These are phyloP conservation scores for Stropharia rugosoannulata DNA, from an alignment of 768 basidiomycete species.

Conservation along the genomic window DNA sequence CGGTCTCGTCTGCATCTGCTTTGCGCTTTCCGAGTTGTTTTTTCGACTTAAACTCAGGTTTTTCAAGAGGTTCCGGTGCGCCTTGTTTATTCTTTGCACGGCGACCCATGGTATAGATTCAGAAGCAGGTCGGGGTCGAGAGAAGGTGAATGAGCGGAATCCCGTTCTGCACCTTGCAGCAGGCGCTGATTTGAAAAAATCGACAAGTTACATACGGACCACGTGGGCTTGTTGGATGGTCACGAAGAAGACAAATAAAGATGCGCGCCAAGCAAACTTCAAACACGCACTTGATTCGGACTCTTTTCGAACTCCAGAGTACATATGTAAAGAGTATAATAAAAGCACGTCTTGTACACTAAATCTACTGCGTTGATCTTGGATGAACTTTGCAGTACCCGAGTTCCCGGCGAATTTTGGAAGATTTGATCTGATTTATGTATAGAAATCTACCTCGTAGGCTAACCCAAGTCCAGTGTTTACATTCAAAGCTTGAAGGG, in stretches of 20 bases:
- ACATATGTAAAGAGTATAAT: too few relatives aligned
- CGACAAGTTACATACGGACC: constrained; percentile 2
- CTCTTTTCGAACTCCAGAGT: too few relatives aligned
- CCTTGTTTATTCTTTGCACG: constrained; percentile 84
- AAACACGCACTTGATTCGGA: too few relatives aligned
- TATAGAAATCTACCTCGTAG: too few relatives aligned
- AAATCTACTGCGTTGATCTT: too few relatives aligned
- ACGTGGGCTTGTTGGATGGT: constrained; percentile 3
- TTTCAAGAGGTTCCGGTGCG: constrained; percentile 60
- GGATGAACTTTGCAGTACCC: too few relatives aligned
- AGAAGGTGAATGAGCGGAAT: background rate
- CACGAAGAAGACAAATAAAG: constrained; percentile 1
- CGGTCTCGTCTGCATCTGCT: constrained; percentile 39
- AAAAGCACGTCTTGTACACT: too few relatives aligned
- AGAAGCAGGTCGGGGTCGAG: background rate
- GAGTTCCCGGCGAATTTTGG: too few relatives aligned
- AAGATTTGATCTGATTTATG: too few relatives aligned
- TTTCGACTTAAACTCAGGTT: constrained; percentile 43
- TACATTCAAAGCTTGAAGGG: too few relatives aligned
- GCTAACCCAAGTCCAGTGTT: too few relatives aligned
- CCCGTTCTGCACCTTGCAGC: background rate
- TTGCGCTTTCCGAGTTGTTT: constrained; percentile 72
- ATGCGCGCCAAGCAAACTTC: too few relatives aligned
- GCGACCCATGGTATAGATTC: constrained; percentile 62
- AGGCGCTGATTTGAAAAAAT: constrained; percentile 7